A percentile compares a stretch with the other conserved stretches of the same genome.
These are phyloP conservation scores for Daldinia caldariorum DNA, from an alignment of 495 filamentous ascomycete species.

Conservation along the genomic window DNA sequence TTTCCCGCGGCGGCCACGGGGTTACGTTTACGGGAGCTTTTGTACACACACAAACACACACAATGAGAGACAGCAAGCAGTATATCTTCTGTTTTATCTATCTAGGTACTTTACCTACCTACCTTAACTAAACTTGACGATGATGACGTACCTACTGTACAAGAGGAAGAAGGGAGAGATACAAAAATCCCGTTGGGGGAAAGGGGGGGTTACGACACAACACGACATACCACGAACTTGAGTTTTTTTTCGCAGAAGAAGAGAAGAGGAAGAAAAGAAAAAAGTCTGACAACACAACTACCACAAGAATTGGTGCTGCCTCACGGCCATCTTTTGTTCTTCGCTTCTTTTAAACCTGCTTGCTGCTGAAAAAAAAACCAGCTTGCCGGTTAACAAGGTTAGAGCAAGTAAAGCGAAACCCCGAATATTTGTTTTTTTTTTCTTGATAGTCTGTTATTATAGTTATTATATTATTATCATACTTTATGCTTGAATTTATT, in stretches of 20 bases:
- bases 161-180: slow-evolving; percentile 6
- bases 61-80: slow-evolving; percentile 30
- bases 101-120: neutral
- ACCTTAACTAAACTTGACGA: slow-evolving; percentile 7
- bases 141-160: slow-evolving; percentile 18
- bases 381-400: slow-evolving; percentile 7
- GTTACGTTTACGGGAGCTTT: slow-evolving; percentile 21
- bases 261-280: slow-evolving; percentile 20
- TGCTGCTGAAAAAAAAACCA: slow-evolving; percentile 18
- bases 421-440: slow-evolving; percentile 14
- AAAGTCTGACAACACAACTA: slow-evolving; percentile 34
- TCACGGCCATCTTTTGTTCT: slow-evolving; percentile 56
- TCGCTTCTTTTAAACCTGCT: slow-evolving; percentile 31
- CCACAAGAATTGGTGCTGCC: slow-evolving; percentile 53
- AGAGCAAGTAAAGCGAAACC: slow-evolving; percentile 12
- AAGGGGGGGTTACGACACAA: neutral
- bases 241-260: slow-evolving; percentile 2
- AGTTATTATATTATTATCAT: slow-evolving; percentile 33
- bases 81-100: neutral
- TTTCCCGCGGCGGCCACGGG: slow-evolving; percentile 15
- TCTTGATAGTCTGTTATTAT: slow-evolving; percentile 40
- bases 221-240: slow-evolving; percentile 7
- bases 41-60: slow-evolving; percentile 28
- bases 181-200: slow-evolving; percentile 18
- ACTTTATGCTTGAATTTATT: slow-evolving; percentile 33